Base-by-base conservation (phyloP, 192 early-diverging fungal genomes). In the Kickxella alabastrina region DNA sequence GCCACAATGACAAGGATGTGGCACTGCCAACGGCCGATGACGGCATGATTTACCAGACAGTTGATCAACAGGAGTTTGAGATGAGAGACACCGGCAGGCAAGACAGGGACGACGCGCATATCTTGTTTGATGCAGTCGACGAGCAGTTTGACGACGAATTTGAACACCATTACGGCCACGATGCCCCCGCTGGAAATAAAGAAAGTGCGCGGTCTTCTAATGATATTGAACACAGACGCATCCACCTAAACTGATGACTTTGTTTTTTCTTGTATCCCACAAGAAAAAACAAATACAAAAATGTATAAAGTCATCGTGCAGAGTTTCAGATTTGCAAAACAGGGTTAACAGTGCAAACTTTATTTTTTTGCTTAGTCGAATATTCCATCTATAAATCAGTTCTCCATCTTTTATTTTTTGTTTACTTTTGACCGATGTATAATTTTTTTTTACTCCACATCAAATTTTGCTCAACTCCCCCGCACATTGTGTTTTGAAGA, bases 61-160 rank as follows among this genome's bases (percentile, higher is more conserved):
- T 73, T 8, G 27, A 46, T 17, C 70, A 62, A 24, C 46, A 49
- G 46, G 46, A 49, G 15, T 7, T 18, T n/a, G 43, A 45, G 5
- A 18, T 31, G 14, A 17, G 26, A 5, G 52, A 23, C 4, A 23
- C 41, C 4, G 54, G 63, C 12, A 21, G 24, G 17, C 38, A 37
- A 26, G 10, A 32, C 12, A 9, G 0, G 18, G 27, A 48, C 26
- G 46, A 54, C 19, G 23, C 64, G 10, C 70, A 74, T 10, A 64
- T 74, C 8, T 39, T 67, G n/a, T 74, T 74, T 28, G 55, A 62
- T 32, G 59, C 54, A 4, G 59, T 35, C 15, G 70, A 57, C 31
- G 55, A 59, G 1, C 46, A 62, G 31, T 42, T 36, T 4, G 34
- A 28, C 26, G 15, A 35, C 26, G 45, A 26, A n/a, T 26, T 28